Base-by-base conservation (phyloP, 768 basidiomycete genomes). In the Boletus rufocinnamomeus region DNA sequence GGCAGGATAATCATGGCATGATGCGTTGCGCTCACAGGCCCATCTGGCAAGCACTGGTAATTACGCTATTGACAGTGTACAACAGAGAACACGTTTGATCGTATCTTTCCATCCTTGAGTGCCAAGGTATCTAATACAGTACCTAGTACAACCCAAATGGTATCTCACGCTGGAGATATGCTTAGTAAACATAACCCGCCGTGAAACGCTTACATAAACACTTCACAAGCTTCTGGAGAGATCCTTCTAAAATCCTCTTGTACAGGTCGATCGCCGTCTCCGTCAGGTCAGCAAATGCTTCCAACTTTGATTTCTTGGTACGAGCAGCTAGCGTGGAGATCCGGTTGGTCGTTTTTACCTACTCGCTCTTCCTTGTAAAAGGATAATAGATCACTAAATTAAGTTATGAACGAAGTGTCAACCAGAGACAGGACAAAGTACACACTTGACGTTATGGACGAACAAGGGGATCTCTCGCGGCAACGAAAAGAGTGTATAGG, bases 81-180 rank as follows among this genome's bases (percentile, higher is more conserved):
- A 28, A 7, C 9, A 2, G 2, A 27, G 21, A 6, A 5, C 23
- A 23, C 19, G 10, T 14, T n/a, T 28, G n/a, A 27, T 38, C 1
- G 37, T 38, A 37, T 17, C 4, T 17, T 37, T 17, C 30, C 1
- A 19, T n/a, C 38, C n/a, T 40, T 8, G n/a, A 40, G 9, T 40
- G 3, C 40, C 10, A 16, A 16, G 16, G 1, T 37, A 6, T 37
- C 16, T 23, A 6, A 45, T 13, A 25, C 1, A 14, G 17, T 8
- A 4, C 19, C 45, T 61, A 34, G 11, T 11, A 58, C 45, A 60
- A 34, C 16, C 58, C 14, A 73, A 44, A 11, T 23, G 59, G 37
- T 75, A 75, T 16, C 73, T 64, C n/a, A n/a, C 7, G 1, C 32
- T 40, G 0, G 74, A 69, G 4, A 68, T 65, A 54, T 75, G 73